A percentile compares a stretch with the other conserved stretches of the same genome.
Evolutionary conservation across 495 filamentous ascomycete genomes (phyloP).

Genomic region (Hypoxylon crocopeplum): DNA sequence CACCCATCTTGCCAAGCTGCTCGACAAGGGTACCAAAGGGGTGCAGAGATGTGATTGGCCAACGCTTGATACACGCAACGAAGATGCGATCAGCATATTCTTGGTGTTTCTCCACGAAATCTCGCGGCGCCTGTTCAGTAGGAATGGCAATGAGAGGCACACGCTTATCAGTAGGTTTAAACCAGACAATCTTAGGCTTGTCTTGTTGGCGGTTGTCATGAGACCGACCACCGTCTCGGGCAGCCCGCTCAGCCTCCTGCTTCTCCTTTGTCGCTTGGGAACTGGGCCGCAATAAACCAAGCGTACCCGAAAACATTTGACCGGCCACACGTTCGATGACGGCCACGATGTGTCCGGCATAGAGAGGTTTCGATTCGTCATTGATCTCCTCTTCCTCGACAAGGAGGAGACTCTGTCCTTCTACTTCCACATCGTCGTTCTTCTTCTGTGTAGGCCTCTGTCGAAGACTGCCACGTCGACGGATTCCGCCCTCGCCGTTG

Average conservation of each 20-base stretch:
- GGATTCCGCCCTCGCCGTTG: constrained; percentile 79
- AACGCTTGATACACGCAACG: constrained; percentile 98
- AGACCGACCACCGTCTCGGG: constrained; percentile 85
- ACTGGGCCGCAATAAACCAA: constrained; percentile 91
- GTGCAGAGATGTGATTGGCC: constrained; percentile 99
- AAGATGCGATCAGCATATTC: constrained; percentile 97
- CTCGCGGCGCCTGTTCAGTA: constrained; percentile 94
- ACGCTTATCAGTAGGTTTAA: constrained; percentile 98
- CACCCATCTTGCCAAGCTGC: constrained; percentile 96
- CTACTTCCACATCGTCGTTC: constrained; percentile 98
- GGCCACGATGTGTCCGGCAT: constrained; percentile 95
- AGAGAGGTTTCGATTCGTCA: constrained; percentile 96
- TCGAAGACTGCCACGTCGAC: constrained; percentile 89
- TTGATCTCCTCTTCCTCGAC: constrained; percentile 99
- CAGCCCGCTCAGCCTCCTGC: constrained; percentile 93
- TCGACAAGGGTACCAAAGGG: constrained; percentile 98
- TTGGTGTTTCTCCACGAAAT: constrained; percentile 98
- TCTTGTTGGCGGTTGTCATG: constrained; percentile 84
- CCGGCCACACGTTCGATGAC: constrained; percentile 96
- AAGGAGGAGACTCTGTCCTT: constrained; percentile 93
- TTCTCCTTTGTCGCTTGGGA: constrained; percentile 99
- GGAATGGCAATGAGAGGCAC: constrained; percentile 98
- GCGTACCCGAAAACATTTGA: constrained; percentile 98
- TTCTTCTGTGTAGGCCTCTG: constrained; percentile 99
- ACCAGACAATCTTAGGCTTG: constrained; percentile 99